Evolutionary conservation across 2,329 filamentous ascomycete species (phyloP), one percentile per base, ranked within the genome.

Genomic region (Pseudonectria foliicola): DNA sequence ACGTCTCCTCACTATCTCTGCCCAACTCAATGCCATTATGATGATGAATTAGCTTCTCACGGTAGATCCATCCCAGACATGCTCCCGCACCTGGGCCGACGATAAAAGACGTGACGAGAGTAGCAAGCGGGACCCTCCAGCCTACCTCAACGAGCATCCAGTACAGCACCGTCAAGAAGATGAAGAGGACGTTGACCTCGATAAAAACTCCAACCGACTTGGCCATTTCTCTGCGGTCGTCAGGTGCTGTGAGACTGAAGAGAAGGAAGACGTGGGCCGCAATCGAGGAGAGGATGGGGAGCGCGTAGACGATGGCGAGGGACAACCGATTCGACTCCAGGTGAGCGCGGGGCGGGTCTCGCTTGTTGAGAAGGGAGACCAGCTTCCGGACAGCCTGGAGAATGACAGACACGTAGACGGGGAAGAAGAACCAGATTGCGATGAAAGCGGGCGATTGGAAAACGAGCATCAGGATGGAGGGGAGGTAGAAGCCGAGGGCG

Each of bases 101-200:
- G 3, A 63, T 26, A 13, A 58, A 34, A 3, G 53, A 50, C 3
- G 52, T 45, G 12, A 38, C 51, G 7, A 55, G 31, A 34, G 56
- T 60, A 4, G 54, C 59, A 7, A 57, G 42, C 4, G 58, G 61
- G 13, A 55, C 59, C 23, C 54, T 52, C 61, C 64, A 64, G 13
- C 70, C 70, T 0, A 65, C 63, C 50, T 75, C 71, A 12, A 70
- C 66, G 26, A 73, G 51, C 24, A 74, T 53, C 70, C 71, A 75
- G 50, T 74, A 75, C 23, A 73, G 42, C 4, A 72, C 63, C 1
- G 70, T 71, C 44, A 66, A 53, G 3, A 53, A 57, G 29, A 71
- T 56, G 41, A 67, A 71, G 15, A 62, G 52, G 6, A 60, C 42
- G 40, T 75, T 63, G 30, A 75, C 63, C 48, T 66, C 61, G 34